Percentiles rank a stretch among this genome's conserved stretches.
phyloP scores from a whole-genome alignment of 768 basidiomycete species.

The Mycena venus region DNA sequence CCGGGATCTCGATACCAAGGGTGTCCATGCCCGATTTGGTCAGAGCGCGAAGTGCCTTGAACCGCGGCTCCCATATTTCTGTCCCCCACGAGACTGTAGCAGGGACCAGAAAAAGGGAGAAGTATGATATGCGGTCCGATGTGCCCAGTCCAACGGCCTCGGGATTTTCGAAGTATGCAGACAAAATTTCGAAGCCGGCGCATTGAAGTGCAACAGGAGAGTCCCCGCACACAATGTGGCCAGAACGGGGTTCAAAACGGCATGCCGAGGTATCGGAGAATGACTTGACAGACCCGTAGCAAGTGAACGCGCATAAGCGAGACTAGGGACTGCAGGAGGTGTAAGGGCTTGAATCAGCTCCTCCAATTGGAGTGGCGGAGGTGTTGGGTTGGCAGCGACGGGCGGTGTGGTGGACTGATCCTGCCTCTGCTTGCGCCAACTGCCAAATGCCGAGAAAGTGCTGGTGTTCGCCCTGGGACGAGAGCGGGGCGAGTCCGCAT shows the following conservation, averaged over 20 bases:
- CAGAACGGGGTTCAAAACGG: conserved; percentile 71
- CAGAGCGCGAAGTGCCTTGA: conserved; percentile 76
- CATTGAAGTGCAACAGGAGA: conserved; percentile 71
- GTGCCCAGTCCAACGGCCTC: conserved; percentile 62
- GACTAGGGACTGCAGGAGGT: conserved; percentile 76
- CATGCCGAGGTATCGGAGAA: conserved; percentile 68
- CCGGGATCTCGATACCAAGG: conserved; percentile 71
- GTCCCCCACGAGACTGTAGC: conserved; percentile 62
- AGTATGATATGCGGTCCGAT: conserved; percentile 72
- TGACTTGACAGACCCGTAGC: conserved; percentile 61
- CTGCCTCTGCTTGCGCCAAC: conserved; percentile 52
- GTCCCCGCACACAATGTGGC: conserved; percentile 67
- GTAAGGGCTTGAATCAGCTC: conserved; percentile 59
- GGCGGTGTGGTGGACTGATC: conserved; percentile 38
- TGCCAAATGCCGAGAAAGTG: conserved; percentile 52
- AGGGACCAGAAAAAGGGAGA: conserved; percentile 70
- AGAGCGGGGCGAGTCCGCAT: conserved; percentile 44
- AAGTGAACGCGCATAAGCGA: conserved; percentile 73
- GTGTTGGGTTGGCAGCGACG: conserved; percentile 38
- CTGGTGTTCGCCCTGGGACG: conserved; percentile 60
- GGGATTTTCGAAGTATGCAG: conserved; percentile 76
- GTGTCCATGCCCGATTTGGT: conserved; percentile 72
- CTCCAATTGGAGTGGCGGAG: conserved; percentile 51
- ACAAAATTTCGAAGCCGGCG: conserved; percentile 79
- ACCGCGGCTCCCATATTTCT: conserved; percentile 81